Evolutionary conservation across 75 land plant genomes (phyloP), one percentile per base, ranked within the genome.

Genomic region (Adiantum capillusveneris): DNA sequence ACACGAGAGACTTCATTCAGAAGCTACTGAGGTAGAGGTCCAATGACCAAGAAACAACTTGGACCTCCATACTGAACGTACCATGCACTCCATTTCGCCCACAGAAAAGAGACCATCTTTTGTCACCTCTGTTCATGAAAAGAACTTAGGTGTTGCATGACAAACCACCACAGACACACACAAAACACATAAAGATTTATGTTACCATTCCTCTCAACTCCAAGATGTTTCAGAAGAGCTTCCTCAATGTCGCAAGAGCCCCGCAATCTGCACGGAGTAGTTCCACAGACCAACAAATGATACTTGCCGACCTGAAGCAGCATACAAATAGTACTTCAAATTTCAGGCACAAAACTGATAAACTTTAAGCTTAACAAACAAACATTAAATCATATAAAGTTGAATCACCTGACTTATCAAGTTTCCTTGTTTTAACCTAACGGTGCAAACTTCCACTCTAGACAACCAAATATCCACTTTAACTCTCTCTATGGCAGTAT

Each of bases 41-140:
- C 13, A 16, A 53, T 25, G 29, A 57, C n/a, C 3, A 21, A 12
- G 27, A 61, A 24, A 11, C 29, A 21, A n/a, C n/a, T n/a, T n/a
- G n/a, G n/a, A n/a, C n/a, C n/a, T n/a, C n/a, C n/a, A n/a, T n/a
- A n/a, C n/a, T n/a, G n/a, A 25, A 50, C 81, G 72, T 57, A 94
- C 98, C 98, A 94, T 94, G 81, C 98, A 94, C 59, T 94, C 98
- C 98, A 94, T 94, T 78, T 94, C 98, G 14, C 98, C 98, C 63
- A 94, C 98, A 62, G 96, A 89, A 60, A 94, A 94, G 71, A 89
- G 31, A 14, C 98, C 98, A 75, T 94, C 98, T 57, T 83, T 81
- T 39, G 98, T 94, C 29, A 94, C 91, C 58, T 94, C 98, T 94
- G 96, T 56, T 58, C 37, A 34, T 9, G 9, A 34, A 34, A 34